phyloP scores from a whole-genome alignment of 129 eudicot species.

The Tagetes patula region DNA sequence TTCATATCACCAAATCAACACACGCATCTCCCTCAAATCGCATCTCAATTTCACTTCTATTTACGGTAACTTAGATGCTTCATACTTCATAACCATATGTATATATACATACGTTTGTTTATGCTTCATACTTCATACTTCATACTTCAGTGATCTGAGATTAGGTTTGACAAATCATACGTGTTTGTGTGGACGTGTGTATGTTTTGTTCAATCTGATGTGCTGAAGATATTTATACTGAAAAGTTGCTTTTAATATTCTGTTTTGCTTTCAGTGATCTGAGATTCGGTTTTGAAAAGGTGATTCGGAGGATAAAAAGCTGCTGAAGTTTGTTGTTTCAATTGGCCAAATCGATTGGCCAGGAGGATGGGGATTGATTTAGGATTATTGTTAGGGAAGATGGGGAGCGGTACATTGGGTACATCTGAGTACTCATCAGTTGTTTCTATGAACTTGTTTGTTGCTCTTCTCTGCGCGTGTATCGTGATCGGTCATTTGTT shows the following conservation, averaged over 20 bases:
- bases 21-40: conserved; percentile 18
- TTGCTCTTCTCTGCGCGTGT: conserved; percentile 83
- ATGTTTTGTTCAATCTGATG: conserved; percentile 1
- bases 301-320: conserved; percentile 12
- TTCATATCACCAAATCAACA: conserved; percentile 11
- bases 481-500: conserved; percentile 81
- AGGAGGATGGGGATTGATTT: conserved; percentile 52
- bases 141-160: no score
- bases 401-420: conserved; percentile 30
- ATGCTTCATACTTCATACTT: no score
- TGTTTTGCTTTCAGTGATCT: conserved; percentile 30
- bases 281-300: conserved; percentile 17
- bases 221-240: conserved; percentile 12
- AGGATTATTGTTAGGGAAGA: conserved; percentile 38
- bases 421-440: conserved; percentile 64
- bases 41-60: neutral
- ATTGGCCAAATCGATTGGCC: conserved; percentile 33
- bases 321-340: conserved; percentile 34
- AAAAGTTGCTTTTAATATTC: conserved; percentile 17
- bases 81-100: no score
- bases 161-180: neutral
- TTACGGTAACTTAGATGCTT: no score
- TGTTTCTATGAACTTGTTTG: conserved; percentile 70
- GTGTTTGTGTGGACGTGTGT: neutral
- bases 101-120: no score